Conservation (phyloP, 2,329 filamentous ascomycete species). For the Bipolaris cookei region DNA sequence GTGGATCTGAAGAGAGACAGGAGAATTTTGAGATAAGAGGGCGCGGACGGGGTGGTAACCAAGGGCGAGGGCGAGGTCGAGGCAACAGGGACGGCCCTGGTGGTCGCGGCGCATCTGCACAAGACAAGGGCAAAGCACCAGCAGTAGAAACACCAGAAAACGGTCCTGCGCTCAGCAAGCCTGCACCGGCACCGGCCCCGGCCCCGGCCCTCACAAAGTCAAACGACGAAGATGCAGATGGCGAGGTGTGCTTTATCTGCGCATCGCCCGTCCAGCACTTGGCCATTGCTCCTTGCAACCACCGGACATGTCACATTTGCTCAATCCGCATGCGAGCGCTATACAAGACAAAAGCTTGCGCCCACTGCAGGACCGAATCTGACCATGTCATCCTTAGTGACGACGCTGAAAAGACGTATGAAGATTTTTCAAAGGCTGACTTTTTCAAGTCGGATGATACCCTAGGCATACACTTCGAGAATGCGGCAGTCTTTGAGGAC, state of each 20-base stretch:
- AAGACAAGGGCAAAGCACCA: conserved; percentile 41
- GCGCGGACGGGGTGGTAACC: conserved; percentile 46
- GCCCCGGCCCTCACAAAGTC: conserved; percentile 12
- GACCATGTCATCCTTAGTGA: conserved; percentile 92
- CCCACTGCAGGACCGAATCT: conserved; percentile 86
- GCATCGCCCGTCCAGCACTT: conserved; percentile 87
- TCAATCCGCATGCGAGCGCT: conserved; percentile 87
- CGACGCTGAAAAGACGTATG: conserved; percentile 77
- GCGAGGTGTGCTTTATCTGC: conserved; percentile 94
- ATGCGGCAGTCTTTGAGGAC: conserved; percentile 87
- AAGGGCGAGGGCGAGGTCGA: conserved; percentile 44
- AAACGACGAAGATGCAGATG: conserved; percentile 53
- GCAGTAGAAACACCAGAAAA: conserved; percentile 17
- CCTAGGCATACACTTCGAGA: conserved; percentile 90
- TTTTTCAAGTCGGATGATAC: conserved; percentile 81
- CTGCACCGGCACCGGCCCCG: conserved; percentile 1
- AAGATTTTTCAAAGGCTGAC: conserved; percentile 78
- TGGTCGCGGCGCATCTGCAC: conserved; percentile 29
- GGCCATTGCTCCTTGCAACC: conserved; percentile 91
- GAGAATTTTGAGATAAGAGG: conserved; percentile 33
- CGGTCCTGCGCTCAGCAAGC: conserved; percentile 1
- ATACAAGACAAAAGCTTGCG: conserved; percentile 95
- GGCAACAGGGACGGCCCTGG: conserved; percentile 45
- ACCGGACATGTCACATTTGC: conserved; percentile 96
- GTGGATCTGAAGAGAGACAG: conserved; percentile 26